Base-by-base conservation (phyloP, 768 basidiomycete genomes). In the Candolleomyces eurysporus region DNA sequence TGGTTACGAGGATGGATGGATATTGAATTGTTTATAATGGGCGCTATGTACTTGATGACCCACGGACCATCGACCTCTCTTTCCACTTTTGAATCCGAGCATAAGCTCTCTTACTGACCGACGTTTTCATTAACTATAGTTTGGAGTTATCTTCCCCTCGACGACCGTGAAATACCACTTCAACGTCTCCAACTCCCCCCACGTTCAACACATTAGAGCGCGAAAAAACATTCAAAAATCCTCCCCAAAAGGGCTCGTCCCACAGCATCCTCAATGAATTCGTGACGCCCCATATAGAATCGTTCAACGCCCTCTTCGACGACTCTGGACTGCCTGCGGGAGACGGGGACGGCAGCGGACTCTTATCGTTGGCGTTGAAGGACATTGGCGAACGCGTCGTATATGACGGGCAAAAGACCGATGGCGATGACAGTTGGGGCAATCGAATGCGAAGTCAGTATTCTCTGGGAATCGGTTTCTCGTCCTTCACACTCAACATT, bases 291-390 rank as follows among this genome's bases (percentile, higher is more conserved):
- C 96, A 98, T 72, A 85, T 98, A 63, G 91, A 98, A 73, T 94
- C 92, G 43, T 98, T 99, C 82, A 96, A 98, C 74, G 89, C 94
- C 16, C 83, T 99, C 30, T 96, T 98, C 72, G 96, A 98, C 69
- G 94, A 96, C 72, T 88, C 90, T 57, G 90, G 90, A n/a, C 72
- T 91, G 58, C 85, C 88, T 60, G 70, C 80, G 49, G 88, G 89
- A 10, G 88, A 89, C 66, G 88, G 88, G 14, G 86, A 92, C 59
- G 92, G 91, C 1, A 81, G 82, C 39, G 97, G 97, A 0, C 73
- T 98, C 10, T 71, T 99, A 8, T 86, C 85, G 53, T 75, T 93
- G 2, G 92, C 85, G 8, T 69, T 98, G 13, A 84, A 88, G 65
- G 93, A 98, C 64, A 90, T 98, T 43, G 90, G 90, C 0, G 87